Evolutionary conservation across 2,329 filamentous ascomycete species (phyloP).

Genomic region (Coniochaeta prunicola): DNA sequence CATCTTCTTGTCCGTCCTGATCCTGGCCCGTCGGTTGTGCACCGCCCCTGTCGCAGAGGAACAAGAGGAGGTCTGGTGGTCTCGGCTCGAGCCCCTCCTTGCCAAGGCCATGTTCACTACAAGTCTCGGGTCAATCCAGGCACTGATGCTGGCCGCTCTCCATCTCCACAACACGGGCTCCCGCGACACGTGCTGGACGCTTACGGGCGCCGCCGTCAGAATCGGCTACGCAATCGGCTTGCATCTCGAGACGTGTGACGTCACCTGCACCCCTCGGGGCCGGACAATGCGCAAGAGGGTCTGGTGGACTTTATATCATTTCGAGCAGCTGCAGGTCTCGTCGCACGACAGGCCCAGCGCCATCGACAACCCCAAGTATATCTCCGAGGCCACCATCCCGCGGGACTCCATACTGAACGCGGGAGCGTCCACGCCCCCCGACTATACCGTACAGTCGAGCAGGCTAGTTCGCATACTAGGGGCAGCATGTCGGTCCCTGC

Average conservation of each 20-base stretch:
- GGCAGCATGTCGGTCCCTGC: slow-evolving; percentile 25
- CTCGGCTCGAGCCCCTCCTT: slow-evolving; percentile 27
- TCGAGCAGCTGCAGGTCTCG: slow-evolving; percentile 32
- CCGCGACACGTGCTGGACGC: slow-evolving; percentile 31
- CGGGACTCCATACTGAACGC: slow-evolving; percentile 26
- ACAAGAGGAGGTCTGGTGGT: slow-evolving; percentile 32
- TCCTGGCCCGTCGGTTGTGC: slow-evolving; percentile 27
- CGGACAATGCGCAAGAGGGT: slow-evolving; percentile 20
- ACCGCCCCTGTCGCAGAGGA: slow-evolving; percentile 23
- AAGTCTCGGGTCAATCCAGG: slow-evolving; percentile 31
- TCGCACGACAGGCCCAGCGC: slow-evolving; percentile 35
- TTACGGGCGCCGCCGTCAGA: slow-evolving; percentile 32
- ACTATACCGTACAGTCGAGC: slow-evolving; percentile 29
- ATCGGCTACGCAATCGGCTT: slow-evolving; percentile 36
- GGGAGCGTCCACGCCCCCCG: slow-evolving; percentile 18
- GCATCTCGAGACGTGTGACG: slow-evolving; percentile 22
- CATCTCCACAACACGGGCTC: slow-evolving; percentile 37
- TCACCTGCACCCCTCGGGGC: too few species aligned
- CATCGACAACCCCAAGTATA: slow-evolving; percentile 24
- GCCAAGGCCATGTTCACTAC: slow-evolving; percentile 34
- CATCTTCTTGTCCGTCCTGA: slow-evolving; percentile 31
- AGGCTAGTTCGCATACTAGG: slow-evolving; percentile 26
- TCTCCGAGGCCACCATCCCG: slow-evolving; percentile 26
- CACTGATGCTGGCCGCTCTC: slow-evolving; percentile 30
- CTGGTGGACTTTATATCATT: slow-evolving; percentile 26